Evolutionary conservation across 768 basidiomycete species (phyloP).

Genomic region (Suillus subaureus): DNA sequence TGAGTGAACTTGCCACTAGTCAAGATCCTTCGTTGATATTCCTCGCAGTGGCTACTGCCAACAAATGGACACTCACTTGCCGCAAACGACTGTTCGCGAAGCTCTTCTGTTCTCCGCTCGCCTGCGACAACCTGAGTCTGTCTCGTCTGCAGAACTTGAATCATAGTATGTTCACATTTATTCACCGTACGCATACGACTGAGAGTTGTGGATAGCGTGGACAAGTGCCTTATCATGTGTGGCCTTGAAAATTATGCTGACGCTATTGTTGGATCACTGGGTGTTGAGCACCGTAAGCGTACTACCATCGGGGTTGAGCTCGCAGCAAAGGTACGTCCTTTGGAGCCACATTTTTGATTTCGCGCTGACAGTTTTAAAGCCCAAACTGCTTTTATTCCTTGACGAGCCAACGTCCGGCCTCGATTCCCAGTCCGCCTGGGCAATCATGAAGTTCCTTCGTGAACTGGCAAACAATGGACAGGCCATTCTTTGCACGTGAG

Average conservation of each 20-base stretch:
- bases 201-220: conserved; percentile 38
- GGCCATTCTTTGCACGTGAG: conserved; percentile 58
- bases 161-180: conserved; percentile 57
- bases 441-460: conserved; percentile 48
- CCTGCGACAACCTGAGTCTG: conserved; percentile 70
- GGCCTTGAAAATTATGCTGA: conserved; percentile 63
- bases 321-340: conserved; percentile 47
- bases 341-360: background rate
- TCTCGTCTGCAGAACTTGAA: conserved; percentile 71
- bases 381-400: conserved; percentile 54
- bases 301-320: conserved; percentile 64
- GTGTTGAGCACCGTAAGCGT: conserved; percentile 53
- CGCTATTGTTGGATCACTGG: conserved; percentile 61
- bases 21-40: background rate
- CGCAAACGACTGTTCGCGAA: conserved; percentile 77
- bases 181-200: background rate
- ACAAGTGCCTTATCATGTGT: conserved; percentile 64
- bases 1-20: conserved; percentile 17
- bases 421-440: conserved; percentile 55
- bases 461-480: conserved; percentile 57
- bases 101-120: conserved; percentile 80
- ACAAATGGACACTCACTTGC: conserved; percentile 81
- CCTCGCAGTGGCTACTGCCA: conserved; percentile 71
- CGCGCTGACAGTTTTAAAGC: conserved; percentile 19
- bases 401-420: conserved; percentile 65